Percentiles rank a stretch among this genome's conserved stretches.
Evolutionary conservation across 768 basidiomycete genomes (phyloP).

Genomic region (Tylopilus subfusipes): DNA sequence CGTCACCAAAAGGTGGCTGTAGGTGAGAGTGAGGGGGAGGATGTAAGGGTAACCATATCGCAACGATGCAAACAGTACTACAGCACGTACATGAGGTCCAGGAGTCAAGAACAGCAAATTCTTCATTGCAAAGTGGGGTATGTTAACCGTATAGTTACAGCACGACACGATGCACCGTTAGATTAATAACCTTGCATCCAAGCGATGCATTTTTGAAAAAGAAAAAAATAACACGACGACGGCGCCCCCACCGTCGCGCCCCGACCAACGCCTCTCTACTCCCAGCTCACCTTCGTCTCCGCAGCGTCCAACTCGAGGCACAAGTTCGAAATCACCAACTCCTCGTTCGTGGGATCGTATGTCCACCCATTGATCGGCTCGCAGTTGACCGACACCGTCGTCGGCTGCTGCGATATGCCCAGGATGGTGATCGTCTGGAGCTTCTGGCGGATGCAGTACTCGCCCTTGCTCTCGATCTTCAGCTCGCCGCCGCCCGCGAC

Average conservation of each 20-base stretch:
- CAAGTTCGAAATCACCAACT: constrained; percentile 40
- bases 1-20: too few relatives aligned
- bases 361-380: constrained; percentile 34
- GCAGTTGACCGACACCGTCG: constrained; percentile 39
- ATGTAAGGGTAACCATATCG: too few relatives aligned
- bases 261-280: constrained; percentile 1
- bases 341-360: constrained; percentile 38
- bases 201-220: not conserved
- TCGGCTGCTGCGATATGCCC: constrained; percentile 46
- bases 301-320: constrained; percentile 42
- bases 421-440: constrained; percentile 56
- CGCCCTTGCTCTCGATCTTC: constrained; percentile 33
- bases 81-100: too few relatives aligned
- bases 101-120: too few relatives aligned
- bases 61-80: too few relatives aligned
- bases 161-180: not conserved
- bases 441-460: constrained; percentile 37
- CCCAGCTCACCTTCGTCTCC: constrained; percentile 35
- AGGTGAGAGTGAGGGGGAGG: too few relatives aligned
- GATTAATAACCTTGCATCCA: not conserved
- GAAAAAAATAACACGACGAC: not conserved
- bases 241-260: too few relatives aligned
- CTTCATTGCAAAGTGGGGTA: too few relatives aligned
- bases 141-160: not conserved
- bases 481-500: constrained; percentile 35